These are phyloP conservation scores for Nemania serpens DNA, from an alignment of 2,329 filamentous ascomycete species.

Conservation along the genomic window DNA sequence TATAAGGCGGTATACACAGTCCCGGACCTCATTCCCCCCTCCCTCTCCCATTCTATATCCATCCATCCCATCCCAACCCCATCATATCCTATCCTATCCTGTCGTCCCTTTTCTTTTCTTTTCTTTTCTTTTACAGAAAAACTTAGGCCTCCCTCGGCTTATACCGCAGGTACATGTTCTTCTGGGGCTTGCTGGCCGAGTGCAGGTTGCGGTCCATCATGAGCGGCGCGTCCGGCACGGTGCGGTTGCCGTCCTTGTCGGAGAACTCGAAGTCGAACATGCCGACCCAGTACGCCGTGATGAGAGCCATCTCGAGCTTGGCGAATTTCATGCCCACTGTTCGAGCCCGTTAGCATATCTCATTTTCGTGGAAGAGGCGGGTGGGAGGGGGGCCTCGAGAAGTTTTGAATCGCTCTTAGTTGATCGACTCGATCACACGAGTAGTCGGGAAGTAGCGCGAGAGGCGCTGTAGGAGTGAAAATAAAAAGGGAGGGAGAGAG, in stretches of 20 bases:
- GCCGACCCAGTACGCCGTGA: conserved; percentile 52
- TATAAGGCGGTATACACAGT: not conserved
- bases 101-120: not conserved
- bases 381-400: no score
- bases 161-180: conserved; percentile 45
- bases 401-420: no score
- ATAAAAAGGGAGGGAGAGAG: not conserved
- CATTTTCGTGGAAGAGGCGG: no score
- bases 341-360: conserved; percentile 5
- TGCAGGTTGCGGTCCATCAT: conserved; percentile 45
- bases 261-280: conserved; percentile 50
- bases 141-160: conserved; percentile 27
- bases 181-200: conserved; percentile 47
- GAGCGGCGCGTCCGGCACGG: conserved; percentile 33
- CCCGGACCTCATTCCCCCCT: not conserved
- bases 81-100: not conserved
- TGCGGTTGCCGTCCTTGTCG: conserved; percentile 43
- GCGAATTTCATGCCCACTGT: conserved; percentile 48
- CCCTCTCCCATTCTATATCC: not conserved
- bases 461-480: not conserved
- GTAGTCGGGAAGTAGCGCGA: no score
- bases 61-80: not conserved
- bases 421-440: no score
- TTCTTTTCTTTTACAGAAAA: not conserved
- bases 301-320: conserved; percentile 54